phyloP scores from a whole-genome alignment of 2,329 filamentous ascomycete species.

The Pestalotiopsis sp. region DNA sequence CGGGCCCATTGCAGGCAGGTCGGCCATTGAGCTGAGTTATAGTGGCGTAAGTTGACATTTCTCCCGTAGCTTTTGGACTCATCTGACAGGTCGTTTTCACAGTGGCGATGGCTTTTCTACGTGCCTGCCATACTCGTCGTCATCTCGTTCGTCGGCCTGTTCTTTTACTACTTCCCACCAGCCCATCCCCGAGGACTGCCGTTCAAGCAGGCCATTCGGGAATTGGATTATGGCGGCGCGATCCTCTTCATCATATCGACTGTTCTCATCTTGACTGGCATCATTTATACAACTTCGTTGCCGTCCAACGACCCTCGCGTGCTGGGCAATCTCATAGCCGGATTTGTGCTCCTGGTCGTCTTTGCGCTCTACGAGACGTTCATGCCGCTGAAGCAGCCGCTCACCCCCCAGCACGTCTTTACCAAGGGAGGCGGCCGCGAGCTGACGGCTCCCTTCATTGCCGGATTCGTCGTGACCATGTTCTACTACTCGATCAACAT shows the following conservation, averaged over 20 bases:
- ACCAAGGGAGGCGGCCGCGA: slow-evolving; percentile 45
- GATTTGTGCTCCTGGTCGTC: slow-evolving; percentile 34
- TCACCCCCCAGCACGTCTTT: slow-evolving; percentile 49
- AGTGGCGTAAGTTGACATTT: slow-evolving; percentile 20
- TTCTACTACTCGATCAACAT: slow-evolving; percentile 53
- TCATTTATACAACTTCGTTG: slow-evolving; percentile 40
- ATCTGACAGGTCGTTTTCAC: background rate
- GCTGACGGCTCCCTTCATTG: slow-evolving; percentile 47
- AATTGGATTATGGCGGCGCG: slow-evolving; percentile 41
- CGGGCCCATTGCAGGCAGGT: slow-evolving; percentile 46
- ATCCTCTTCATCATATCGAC: slow-evolving; percentile 38
- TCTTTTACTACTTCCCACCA: slow-evolving; percentile 37
- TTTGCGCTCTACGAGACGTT: slow-evolving; percentile 44
- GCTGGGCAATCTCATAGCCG: slow-evolving; percentile 37
- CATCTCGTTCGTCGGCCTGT: slow-evolving; percentile 45
- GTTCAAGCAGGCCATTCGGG: slow-evolving; percentile 34
- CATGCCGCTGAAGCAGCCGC: slow-evolving; percentile 36
- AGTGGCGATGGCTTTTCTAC: slow-evolving; percentile 50
- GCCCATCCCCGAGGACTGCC: slow-evolving; percentile 36
- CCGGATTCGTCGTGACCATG: slow-evolving; percentile 50
- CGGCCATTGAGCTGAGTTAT: slow-evolving; percentile 35
- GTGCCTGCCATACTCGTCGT: slow-evolving; percentile 43
- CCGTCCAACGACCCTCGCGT: slow-evolving; percentile 38
- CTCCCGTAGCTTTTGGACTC: background rate
- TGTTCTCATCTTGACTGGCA: slow-evolving; percentile 40